These are phyloP conservation scores for Sporobolomyces roseus DNA, from an alignment of 768 basidiomycete species.

Conservation along the genomic window DNA sequence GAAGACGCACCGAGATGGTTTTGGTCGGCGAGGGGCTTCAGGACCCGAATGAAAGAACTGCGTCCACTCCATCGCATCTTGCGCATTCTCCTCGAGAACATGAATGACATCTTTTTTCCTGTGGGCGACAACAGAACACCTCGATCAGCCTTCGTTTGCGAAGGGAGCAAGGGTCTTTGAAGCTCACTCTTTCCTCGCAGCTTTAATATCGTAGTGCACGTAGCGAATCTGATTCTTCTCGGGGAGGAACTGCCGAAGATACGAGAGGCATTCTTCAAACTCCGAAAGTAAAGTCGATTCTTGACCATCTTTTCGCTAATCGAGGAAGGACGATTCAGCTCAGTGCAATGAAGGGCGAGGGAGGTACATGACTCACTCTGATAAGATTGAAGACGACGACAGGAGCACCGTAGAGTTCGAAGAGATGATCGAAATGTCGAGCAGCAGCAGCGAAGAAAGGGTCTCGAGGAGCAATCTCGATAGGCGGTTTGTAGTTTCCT, in stretches of 20 bases:
- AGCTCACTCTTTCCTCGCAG: constrained; percentile 85
- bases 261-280: constrained; percentile 84
- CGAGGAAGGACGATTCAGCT: background rate
- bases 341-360: background rate
- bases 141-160: too few relatives aligned
- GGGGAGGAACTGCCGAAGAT: constrained; percentile 93
- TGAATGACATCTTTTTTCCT: constrained; percentile 78
- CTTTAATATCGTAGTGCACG: constrained; percentile 92
- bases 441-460: constrained; percentile 92
- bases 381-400: constrained; percentile 90
- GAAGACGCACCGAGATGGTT: constrained; percentile 51
- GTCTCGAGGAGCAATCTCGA: constrained; percentile 93
- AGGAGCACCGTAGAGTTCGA: constrained; percentile 81
- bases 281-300: constrained; percentile 87
- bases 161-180: constrained; percentile 1
- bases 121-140: background rate
- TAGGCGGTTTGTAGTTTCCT: constrained; percentile 89
- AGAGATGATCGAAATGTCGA: constrained; percentile 84
- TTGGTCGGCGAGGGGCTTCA: constrained; percentile 60
- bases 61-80: constrained; percentile 84
- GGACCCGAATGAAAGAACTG: constrained; percentile 93
- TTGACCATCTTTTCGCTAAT: constrained; percentile 53
- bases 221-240: constrained; percentile 80
- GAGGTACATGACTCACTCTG: constrained; percentile 57
- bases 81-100: constrained; percentile 88